phyloP scores from a whole-genome alignment of 1,284 basidiomycete genomes.

The Sparassis latifolia region DNA sequence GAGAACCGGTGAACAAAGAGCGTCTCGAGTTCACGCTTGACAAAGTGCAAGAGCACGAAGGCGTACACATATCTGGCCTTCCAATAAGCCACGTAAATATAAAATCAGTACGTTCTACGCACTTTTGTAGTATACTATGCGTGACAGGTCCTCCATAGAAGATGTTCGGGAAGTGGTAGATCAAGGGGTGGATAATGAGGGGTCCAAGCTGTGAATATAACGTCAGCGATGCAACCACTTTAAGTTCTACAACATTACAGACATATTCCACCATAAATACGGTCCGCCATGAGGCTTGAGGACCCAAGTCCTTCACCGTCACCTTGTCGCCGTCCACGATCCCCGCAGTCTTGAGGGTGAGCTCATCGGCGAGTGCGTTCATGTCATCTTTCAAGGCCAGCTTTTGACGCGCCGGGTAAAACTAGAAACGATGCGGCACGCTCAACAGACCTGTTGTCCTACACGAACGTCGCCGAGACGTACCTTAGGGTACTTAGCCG shows the following conservation, averaged over 20 bases:
- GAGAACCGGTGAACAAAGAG: conserved; percentile 94
- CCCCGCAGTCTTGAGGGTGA: conserved; percentile 51
- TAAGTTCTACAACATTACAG: conserved; percentile 27
- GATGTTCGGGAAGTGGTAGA: conserved; percentile 68
- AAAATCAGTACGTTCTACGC: conserved; percentile 12
- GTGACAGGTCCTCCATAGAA: conserved; percentile 66
- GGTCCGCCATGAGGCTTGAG: conserved; percentile 80
- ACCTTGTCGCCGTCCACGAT: conserved; percentile 55
- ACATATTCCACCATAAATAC: conserved; percentile 93
- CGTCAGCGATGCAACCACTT: conserved; percentile 1
- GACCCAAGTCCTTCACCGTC: conserved; percentile 82
- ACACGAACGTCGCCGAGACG: background rate
- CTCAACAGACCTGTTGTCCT: background rate
- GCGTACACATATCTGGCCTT: conserved; percentile 63
- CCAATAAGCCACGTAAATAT: background rate
- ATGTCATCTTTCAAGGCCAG: conserved; percentile 56
- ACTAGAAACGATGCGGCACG: conserved; percentile 34
- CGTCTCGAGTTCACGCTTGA: conserved; percentile 93
- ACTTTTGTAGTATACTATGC: conserved; percentile 80
- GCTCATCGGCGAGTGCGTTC: conserved; percentile 59
- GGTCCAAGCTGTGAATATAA: conserved; percentile 66
- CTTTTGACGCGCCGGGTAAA: conserved; percentile 68
- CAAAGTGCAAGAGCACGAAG: conserved; percentile 82
- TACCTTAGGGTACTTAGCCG: conserved; percentile 32
- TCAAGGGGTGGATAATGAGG: conserved; percentile 83